These are phyloP conservation scores for Chytriomyces sp. DNA, from an alignment of 192 early-diverging fungal species.

Conservation along the genomic window DNA sequence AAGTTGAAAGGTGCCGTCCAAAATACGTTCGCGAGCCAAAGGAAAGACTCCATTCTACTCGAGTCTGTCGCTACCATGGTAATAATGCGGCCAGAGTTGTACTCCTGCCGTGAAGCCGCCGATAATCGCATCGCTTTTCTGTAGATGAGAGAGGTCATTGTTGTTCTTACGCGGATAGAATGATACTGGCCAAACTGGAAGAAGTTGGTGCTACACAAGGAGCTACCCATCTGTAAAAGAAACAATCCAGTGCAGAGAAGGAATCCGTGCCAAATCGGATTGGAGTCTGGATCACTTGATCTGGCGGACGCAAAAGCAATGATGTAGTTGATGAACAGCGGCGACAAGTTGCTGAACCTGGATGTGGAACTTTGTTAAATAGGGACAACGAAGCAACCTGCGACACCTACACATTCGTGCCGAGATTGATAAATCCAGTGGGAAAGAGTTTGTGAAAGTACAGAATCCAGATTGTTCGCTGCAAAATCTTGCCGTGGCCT, in stretches of 20 bases:
- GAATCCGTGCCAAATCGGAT: background rate
- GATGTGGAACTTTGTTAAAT: background rate
- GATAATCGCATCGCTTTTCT: conserved; percentile 57
- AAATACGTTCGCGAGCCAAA: conserved; percentile 51
- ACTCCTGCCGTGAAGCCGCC: conserved; percentile 54
- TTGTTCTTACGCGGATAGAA: conserved; percentile 35
- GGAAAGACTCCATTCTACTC: conserved; percentile 40
- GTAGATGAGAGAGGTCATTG: conserved; percentile 56
- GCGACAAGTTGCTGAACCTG: conserved; percentile 13
- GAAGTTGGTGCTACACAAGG: conserved; percentile 4
- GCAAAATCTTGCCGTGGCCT: background rate
- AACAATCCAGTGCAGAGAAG: background rate
- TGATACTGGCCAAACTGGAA: conserved; percentile 1
- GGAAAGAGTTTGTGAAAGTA: conserved; percentile 4
- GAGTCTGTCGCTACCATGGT: background rate
- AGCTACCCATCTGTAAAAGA: background rate
- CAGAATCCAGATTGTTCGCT: background rate
- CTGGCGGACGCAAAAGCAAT: background rate
- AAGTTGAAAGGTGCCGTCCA: conserved; percentile 71
- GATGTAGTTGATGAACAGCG: conserved; percentile 10
- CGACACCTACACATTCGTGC: background rate
- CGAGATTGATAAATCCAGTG: conserved; percentile 1
- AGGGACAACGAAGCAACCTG: background rate
- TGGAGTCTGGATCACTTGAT: background rate
- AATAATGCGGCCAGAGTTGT: conserved; percentile 50